phyloP scores from a whole-genome alignment of 306 rosid genomes.

The Cucurbita ficifolia region DNA sequence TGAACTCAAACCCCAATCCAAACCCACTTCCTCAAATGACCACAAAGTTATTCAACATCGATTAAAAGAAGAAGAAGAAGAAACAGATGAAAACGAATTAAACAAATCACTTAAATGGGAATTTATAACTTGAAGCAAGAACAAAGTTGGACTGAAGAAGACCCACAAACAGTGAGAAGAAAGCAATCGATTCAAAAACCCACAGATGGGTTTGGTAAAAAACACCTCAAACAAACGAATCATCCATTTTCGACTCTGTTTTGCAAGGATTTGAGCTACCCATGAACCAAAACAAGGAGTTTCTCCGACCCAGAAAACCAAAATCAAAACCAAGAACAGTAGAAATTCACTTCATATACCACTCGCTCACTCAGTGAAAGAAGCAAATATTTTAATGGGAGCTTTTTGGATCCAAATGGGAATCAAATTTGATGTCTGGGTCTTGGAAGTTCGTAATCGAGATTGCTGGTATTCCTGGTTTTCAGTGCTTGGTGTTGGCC shows the following conservation, averaged over 20 bases:
- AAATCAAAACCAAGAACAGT: conserved; percentile 14
- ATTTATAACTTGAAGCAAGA: conserved; percentile 52
- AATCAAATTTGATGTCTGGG: background rate
- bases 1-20: conserved; percentile 16
- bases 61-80: background rate
- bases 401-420: conserved; percentile 19
- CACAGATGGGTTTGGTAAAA: conserved; percentile 38
- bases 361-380: background rate
- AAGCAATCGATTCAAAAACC: conserved; percentile 36
- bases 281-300: conserved; percentile 16
- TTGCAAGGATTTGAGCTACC: conserved; percentile 17
- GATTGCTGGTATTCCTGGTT: conserved; percentile 18
- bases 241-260: background rate
- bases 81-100: conserved; percentile 13
- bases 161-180: conserved; percentile 30
- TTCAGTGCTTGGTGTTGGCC: conserved; percentile 11
- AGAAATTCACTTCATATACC: conserved; percentile 4
- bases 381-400: conserved; percentile 14
- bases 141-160: conserved; percentile 5
- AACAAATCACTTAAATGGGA: conserved; percentile 16
- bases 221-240: conserved; percentile 12
- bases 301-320: conserved; percentile 4
- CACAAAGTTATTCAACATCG: conserved; percentile 3
- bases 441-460: background rate
- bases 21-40: conserved; percentile 14